Conservation (phyloP, 2,329 filamentous ascomycete genomes). For the Fusarium citri region DNA sequence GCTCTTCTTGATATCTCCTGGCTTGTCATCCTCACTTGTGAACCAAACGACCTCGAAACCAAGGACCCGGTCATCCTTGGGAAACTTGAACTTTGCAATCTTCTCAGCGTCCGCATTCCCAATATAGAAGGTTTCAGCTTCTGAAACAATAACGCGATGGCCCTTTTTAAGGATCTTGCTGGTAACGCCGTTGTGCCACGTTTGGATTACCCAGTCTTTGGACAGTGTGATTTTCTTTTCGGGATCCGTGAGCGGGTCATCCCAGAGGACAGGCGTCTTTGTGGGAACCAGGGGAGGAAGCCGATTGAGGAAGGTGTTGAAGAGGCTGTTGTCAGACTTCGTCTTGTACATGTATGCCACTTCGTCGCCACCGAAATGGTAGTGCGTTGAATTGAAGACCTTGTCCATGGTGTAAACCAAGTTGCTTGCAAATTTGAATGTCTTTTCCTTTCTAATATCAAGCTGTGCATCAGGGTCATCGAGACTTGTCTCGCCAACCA, state of each 20-base stretch:
- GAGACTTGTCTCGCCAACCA: neutral
- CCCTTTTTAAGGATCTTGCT: neutral
- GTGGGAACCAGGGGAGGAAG: neutral
- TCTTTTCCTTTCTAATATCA: neutral
- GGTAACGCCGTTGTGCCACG: neutral
- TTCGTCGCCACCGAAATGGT: neutral
- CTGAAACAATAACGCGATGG: neutral
- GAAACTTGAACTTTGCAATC: neutral
- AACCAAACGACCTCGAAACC: neutral
- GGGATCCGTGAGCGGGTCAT: neutral
- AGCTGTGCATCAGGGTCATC: neutral
- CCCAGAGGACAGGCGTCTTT: neutral
- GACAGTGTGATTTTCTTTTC: neutral
- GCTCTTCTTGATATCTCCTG: neutral
- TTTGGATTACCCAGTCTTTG: neutral
- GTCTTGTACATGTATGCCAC: neutral
- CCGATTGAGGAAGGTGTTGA: neutral
- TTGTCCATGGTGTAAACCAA: neutral
- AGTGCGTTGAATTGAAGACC: neutral
- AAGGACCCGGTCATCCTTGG: neutral
- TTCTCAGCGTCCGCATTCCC: neutral
- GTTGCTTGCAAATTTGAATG: neutral
- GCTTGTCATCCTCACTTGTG: neutral
- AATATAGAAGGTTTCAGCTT: neutral
- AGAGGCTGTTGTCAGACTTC: neutral